A percentile compares a stretch with the other conserved stretches of the same genome.
phyloP scores from a whole-genome alignment of 495 filamentous ascomycete genomes.

The Xylaria telfairii region DNA sequence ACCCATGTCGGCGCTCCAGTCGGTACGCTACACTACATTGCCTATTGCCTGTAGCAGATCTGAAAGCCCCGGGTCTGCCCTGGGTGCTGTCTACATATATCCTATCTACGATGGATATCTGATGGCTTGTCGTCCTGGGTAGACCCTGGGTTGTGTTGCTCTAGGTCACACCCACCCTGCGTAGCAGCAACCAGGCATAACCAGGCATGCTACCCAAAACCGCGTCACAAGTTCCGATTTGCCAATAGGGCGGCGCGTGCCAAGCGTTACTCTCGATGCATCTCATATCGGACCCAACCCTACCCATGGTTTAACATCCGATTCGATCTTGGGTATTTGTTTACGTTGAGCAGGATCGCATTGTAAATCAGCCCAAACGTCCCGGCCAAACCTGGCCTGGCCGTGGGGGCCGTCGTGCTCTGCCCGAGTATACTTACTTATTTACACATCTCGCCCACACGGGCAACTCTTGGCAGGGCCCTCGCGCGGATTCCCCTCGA shows the following conservation, averaged over 20 bases:
- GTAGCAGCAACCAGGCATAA: constrained; percentile 4
- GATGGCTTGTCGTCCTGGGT: background rate
- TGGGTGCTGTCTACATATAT: too few species aligned
- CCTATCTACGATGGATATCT: too few species aligned
- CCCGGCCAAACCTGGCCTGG: constrained; percentile 7
- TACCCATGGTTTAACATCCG: background rate
- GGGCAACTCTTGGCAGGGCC: constrained; percentile 7
- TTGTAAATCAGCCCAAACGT: background rate
- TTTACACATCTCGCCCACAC: background rate
- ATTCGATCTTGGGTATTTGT: constrained; percentile 17
- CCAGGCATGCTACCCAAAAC: constrained; percentile 13
- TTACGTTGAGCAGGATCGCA: background rate
- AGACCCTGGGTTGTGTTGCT: background rate
- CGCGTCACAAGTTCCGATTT: constrained; percentile 22
- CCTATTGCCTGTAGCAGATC: background rate
- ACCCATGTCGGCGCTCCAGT: constrained; percentile 8
- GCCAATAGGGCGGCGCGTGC: constrained; percentile 13
- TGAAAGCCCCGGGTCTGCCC: background rate
- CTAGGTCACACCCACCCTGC: background rate
- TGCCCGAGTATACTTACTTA: background rate
- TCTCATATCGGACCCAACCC: constrained; percentile 17
- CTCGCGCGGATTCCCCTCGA: constrained; percentile 3
- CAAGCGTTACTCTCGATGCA: constrained; percentile 11
- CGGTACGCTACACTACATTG: constrained; percentile 8
- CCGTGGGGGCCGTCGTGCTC: background rate